A percentile compares a stretch with the other conserved stretches of the same genome.
These are phyloP conservation scores for Multifurca ochricompacta DNA, from an alignment of 768 basidiomycete species.

Conservation along the genomic window DNA sequence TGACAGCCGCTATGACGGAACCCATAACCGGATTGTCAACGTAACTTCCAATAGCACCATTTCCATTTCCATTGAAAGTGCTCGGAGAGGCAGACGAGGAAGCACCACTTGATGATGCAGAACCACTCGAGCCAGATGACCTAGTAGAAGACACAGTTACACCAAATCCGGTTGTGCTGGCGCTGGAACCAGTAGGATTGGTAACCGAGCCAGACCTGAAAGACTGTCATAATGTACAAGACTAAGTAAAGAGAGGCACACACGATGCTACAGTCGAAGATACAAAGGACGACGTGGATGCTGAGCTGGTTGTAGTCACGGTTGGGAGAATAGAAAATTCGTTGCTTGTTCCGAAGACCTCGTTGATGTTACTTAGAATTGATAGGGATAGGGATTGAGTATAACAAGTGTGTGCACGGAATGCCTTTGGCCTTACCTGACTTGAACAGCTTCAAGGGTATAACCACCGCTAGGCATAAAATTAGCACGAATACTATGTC, in stretches of 20 bases:
- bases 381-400: not conserved
- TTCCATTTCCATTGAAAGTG: slow-evolving; percentile 16
- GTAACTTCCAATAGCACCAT: not conserved
- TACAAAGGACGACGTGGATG: not conserved
- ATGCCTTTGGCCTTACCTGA: slow-evolving; percentile 2
- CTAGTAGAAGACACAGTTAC: not conserved
- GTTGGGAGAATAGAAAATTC: slow-evolving; percentile 3
- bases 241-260: not conserved
- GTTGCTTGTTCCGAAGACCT: not conserved
- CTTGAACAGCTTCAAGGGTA: slow-evolving; percentile 13
- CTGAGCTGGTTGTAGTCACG: slow-evolving; percentile 1
- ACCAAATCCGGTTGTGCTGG: not conserved
- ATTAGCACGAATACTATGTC: not conserved
- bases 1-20: not conserved
- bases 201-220: slow-evolving; percentile 8
- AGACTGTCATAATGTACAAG: not conserved
- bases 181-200: not conserved
- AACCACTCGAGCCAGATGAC: not conserved
- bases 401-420: not conserved
- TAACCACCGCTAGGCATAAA: slow-evolving; percentile 4
- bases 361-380: slow-evolving; percentile 4
- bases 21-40: not conserved
- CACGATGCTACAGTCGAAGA: not conserved
- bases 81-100: not conserved
- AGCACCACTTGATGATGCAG: not conserved